phyloP scores from a whole-genome alignment of 2,329 filamentous ascomycete species.

The Calcarisporium arbuscula region DNA sequence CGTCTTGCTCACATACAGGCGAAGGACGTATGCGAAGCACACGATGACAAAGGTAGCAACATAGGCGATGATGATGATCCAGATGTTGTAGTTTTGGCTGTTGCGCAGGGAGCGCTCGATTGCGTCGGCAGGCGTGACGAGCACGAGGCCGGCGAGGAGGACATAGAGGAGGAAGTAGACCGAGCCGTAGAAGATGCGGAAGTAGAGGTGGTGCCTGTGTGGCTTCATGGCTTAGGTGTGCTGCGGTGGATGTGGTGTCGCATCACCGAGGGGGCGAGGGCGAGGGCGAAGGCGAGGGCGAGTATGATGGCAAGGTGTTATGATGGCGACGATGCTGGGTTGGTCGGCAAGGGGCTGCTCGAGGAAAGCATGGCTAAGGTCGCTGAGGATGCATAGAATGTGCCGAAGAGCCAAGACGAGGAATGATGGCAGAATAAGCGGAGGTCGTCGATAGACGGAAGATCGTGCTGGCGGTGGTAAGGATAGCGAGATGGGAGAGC shows the following conservation, averaged over 20 bases:
- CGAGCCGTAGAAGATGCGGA: slow-evolving; percentile 74
- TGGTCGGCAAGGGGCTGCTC: too few species aligned
- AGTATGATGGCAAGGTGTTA: slow-evolving; percentile 9
- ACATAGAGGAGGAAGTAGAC: slow-evolving; percentile 72
- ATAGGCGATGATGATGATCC: slow-evolving; percentile 73
- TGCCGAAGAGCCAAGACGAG: too few species aligned
- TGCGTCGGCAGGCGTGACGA: slow-evolving; percentile 74
- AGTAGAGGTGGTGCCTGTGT: slow-evolving; percentile 59
- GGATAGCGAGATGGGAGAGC: too few species aligned
- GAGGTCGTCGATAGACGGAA: too few species aligned
- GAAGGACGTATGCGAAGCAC: slow-evolving; percentile 69
- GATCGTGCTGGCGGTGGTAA: too few species aligned
- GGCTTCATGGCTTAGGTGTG: too few species aligned
- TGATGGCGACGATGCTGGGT: slow-evolving; percentile 9
- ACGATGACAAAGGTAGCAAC: slow-evolving; percentile 65
- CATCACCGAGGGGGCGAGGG: too few species aligned
- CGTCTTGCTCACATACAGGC: slow-evolving; percentile 81
- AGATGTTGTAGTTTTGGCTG: slow-evolving; percentile 68
- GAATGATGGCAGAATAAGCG: too few species aligned
- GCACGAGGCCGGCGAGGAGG: slow-evolving; percentile 64
- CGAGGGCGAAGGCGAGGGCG: too few species aligned
- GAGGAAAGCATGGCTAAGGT: slow-evolving; percentile 22
- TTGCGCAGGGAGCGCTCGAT: slow-evolving; percentile 70
- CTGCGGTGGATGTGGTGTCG: slow-evolving; percentile 28
- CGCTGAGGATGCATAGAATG: slow-evolving; percentile 12